Evolutionary conservation across 768 basidiomycete species (phyloP), one percentile per base, ranked within the genome.

Genomic region (Lactarius vividus): DNA sequence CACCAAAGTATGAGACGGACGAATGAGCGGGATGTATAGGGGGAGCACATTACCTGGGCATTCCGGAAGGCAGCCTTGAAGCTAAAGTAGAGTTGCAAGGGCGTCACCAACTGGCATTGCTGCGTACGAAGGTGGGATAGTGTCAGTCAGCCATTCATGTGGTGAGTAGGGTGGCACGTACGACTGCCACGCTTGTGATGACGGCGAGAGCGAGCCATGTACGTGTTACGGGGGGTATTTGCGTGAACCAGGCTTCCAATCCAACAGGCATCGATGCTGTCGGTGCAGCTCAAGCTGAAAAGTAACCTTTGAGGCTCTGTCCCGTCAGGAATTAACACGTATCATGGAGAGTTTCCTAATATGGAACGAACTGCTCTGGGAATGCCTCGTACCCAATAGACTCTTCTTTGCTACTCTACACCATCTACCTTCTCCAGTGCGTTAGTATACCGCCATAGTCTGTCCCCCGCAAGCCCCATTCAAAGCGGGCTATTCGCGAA

Each of bases 91-190:
- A 97, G 83, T 74, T 97, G 95, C 29, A 96, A 78, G 2, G 94
- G 93, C 0, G 94, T 93, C 3, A 98, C 85, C 31, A 94, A 79
- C 72, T 96, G 90, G 72, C 89, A 93, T 94, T 98, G 95, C 95
- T 97, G 61, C 3, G 56, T 57, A 11, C 33, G 31, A 53, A 29
- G 31, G 49, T 11, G 26, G 49, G 23, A 28, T 6, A 42, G 20
- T 10, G 20, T 60, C 54, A 71, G 20, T 60, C 54, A 71, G 52
- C 16, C 18, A 56, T 44, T 42, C 26, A 4, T 13, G 46, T 52
- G 13, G n/a, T 26, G 13, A 26, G 49, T 11, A 6, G 49, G 13
- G 26, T 28, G 29, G 44, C 57, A 70, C 93, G 71, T 75, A 96
- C 95, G 69, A 96, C 92, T 20, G 94, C 90, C 59, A 96, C 72